Evolutionary conservation across 2,329 filamentous ascomycete species (phyloP), one percentile per base, ranked within the genome.

Genomic region (Fusarium tricinctum): DNA sequence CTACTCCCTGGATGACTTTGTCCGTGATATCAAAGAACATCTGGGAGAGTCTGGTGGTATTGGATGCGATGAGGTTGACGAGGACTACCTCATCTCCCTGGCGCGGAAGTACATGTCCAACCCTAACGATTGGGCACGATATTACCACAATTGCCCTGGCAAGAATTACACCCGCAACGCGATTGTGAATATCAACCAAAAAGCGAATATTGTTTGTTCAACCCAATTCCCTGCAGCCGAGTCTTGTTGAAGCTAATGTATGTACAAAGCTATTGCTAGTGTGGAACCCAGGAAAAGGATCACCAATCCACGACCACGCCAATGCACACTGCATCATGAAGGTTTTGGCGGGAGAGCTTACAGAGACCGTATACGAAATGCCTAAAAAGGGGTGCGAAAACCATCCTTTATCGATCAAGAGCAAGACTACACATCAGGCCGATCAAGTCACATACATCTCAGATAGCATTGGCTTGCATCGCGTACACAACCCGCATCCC

Each of bases 391-490:
- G 28, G 0, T 51, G 22, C 1, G 55, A 61, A 6, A 23, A 8
- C 5, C 17, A 50, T 3, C 58, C 58, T 38, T 23, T 61, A 1
- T 35, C 46, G 8, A 45, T 61, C 15, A 61, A 46, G 8, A 61
- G 58, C 4, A 40, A 50, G 3, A 61, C 38, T 0, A 61, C 55
- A 0, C 33, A 61, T 5, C 55, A 61, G 8, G 45, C 28, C 8
- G 58, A 61, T 4, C 55, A 61, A 42, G 58, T 61, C 8, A 61
- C 58, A 2, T 61, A 61, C 12, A 61, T 61, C 26, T 61, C 58
- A 2, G 58, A 61, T 17, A 51, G 15, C 4, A 61, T 61, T 28
- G 58, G 58, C 4, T 19, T 61, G 5, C 58, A 61, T 23, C 58
- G 58, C 1, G 58, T 61, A 6, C 55, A 61, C 15, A 61, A 61